These are phyloP conservation scores for Phoenix dactylifera DNA, from an alignment of 176 grass and related monocot genomes.

Conservation along the genomic window DNA sequence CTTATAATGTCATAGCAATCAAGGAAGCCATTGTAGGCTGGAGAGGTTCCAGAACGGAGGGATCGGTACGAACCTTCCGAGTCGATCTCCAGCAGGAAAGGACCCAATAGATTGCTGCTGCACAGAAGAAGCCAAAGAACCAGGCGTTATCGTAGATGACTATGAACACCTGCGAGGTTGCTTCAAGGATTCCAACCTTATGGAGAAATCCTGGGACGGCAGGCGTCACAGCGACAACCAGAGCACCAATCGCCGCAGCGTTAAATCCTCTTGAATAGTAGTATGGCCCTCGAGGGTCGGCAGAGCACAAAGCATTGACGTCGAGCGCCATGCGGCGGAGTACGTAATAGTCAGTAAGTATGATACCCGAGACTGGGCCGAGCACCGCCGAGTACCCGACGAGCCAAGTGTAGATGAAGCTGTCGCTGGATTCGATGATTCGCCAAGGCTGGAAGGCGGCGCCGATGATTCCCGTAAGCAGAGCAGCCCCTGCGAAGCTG, in stretches of 20 bases:
- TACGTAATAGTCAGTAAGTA: slow-evolving; percentile 29
- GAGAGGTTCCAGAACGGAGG: too few species aligned
- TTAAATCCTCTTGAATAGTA: slow-evolving; percentile 39
- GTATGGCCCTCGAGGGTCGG: slow-evolving; percentile 21
- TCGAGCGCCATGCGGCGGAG: slow-evolving; percentile 19
- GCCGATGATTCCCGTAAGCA: slow-evolving; percentile 12
- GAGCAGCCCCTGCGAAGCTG: slow-evolving; percentile 23
- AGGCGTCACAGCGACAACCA: slow-evolving; percentile 19
- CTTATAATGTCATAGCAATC: too few species aligned
- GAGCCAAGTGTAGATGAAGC: slow-evolving; percentile 36
- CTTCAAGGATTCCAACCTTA: slow-evolving; percentile 14
- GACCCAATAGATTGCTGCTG: slow-evolving; percentile 17
- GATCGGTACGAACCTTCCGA: too few species aligned
- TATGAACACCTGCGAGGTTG: slow-evolving; percentile 10
- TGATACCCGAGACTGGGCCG: slow-evolving; percentile 28
- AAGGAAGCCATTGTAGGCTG: too few species aligned
- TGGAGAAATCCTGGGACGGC: slow-evolving; percentile 31
- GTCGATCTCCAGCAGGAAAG: slow-evolving; percentile 12
- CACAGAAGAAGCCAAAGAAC: slow-evolving; percentile 33
- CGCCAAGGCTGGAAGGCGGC: slow-evolving; percentile 37
- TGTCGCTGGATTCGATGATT: slow-evolving; percentile 29
- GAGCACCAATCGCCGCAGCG: slow-evolving; percentile 16
- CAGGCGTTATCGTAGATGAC: slow-evolving; percentile 28
- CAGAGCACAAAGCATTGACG: slow-evolving; percentile 21
- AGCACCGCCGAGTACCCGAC: slow-evolving; percentile 28